Evolutionary conservation across 2,329 filamentous ascomycete species (phyloP), one percentile per base, ranked within the genome.

Genomic region (Cladosporium cucumerinum): DNA sequence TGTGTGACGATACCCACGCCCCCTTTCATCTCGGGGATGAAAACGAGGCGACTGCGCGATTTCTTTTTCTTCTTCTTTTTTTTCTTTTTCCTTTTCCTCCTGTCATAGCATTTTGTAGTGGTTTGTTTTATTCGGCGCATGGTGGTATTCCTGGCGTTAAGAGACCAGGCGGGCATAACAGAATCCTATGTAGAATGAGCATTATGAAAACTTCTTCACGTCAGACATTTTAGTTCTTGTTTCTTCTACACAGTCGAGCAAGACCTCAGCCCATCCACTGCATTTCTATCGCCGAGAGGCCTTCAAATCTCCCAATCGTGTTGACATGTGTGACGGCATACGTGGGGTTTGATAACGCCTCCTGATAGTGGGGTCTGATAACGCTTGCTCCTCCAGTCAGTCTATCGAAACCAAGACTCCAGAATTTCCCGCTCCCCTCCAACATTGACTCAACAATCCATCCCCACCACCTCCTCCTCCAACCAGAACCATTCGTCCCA

Each of bases 1-100:
- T 32, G 26, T 30, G 51, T 54, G 60, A 67, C 67, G 68, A 70
- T 70, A 70, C 68, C 68, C 68, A 68, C 57, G 68, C 66, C 61
- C 66, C 61, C 51, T 30, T 54, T 32, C 51, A 54, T 32, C 51
- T 10, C 7, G 18, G 12, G 11, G 51, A 30, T 28, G 51, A 54
- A 54, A 30, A 46, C n/a, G n/a, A 46, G 39, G 39, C 39, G 39
- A n/a, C 39, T 23, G 39, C 39, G n/a, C n/a, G 39, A 7, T 18
- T 39, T 39, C 10, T 7, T 21, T n/a, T 18, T 46, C 12, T n/a
- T n/a, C n/a, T n/a, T n/a, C n/a, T n/a, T 11, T 21, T 23, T 16
- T n/a, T 18, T 39, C 18, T 21, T 7, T 21, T n/a, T 18, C 23
- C 12, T 11, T 21, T 23, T 16, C 14, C 16, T 39, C 12, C 39